Percentiles rank a stretch among this genome's conserved stretches.
phyloP scores from a whole-genome alignment of 2,329 filamentous ascomycete genomes.

The Microsporum canis region DNA sequence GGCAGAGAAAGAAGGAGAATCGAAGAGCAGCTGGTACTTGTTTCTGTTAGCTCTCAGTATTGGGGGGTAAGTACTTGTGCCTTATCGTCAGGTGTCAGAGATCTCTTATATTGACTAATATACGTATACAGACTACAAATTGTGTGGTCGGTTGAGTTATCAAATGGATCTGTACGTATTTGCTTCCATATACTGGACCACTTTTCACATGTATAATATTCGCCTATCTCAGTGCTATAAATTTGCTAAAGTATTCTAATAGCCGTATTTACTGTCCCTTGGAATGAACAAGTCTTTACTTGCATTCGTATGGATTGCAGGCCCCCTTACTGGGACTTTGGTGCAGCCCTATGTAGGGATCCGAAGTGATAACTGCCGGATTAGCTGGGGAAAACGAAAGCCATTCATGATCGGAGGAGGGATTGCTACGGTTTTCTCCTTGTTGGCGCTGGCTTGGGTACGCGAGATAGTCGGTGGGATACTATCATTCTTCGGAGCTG shows the following conservation, averaged over 20 bases:
- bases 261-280: conserved; percentile 65
- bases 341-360: conserved; percentile 78
- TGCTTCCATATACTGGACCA: neutral
- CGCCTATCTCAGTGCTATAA: neutral
- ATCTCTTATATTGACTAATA: neutral
- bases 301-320: conserved; percentile 75
- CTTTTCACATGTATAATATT: neutral
- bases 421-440: conserved; percentile 52
- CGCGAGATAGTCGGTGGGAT: conserved; percentile 59
- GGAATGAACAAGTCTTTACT: conserved; percentile 73
- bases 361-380: conserved; percentile 64
- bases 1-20: conserved; percentile 41
- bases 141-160: conserved; percentile 90
- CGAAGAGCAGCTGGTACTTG: conserved; percentile 77
- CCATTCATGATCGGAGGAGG: conserved; percentile 69
- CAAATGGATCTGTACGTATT: conserved; percentile 63
- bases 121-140: conserved; percentile 58
- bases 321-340: conserved; percentile 63
- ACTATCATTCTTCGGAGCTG: conserved; percentile 58
- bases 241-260: neutral
- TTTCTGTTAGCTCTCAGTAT: conserved; percentile 76
- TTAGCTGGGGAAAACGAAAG: conserved; percentile 65
- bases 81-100: neutral
- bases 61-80: conserved; percentile 45
- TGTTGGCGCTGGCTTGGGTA: conserved; percentile 63